These are phyloP conservation scores for Hypoxylon fuscum DNA, from an alignment of 495 filamentous ascomycete species.

Conservation along the genomic window DNA sequence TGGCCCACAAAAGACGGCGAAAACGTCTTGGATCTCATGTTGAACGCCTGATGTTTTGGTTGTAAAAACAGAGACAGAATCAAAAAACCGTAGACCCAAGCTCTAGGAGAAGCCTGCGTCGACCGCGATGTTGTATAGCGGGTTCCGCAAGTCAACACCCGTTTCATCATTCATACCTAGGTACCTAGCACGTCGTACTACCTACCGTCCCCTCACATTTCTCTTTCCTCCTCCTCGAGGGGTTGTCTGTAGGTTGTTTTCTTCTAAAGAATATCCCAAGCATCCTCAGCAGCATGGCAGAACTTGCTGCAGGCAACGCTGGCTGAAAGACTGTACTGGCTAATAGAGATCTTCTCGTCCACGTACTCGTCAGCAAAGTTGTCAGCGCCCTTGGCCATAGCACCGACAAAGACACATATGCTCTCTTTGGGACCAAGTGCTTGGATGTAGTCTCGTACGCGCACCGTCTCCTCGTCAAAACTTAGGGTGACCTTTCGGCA, in stretches of 20 bases:
- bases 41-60: constrained; percentile 83
- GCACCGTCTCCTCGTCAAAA: constrained; percentile 87
- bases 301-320: constrained; percentile 99
- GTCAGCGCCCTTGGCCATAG: constrained; percentile 96
- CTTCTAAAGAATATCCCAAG: constrained; percentile 87
- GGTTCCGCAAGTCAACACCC: constrained; percentile 38
- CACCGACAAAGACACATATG: constrained; percentile 95
- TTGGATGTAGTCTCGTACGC: constrained; percentile 87
- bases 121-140: constrained; percentile 61
- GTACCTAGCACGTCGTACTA: constrained; percentile 30
- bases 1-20: constrained; percentile 69
- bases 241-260: constrained; percentile 7
- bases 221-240: constrained; percentile 21
- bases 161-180: constrained; percentile 39
- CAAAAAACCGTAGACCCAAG: constrained; percentile 59
- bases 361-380: constrained; percentile 95
- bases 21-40: constrained; percentile 78
- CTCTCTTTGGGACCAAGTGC: constrained; percentile 82
- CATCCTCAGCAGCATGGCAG: constrained; percentile 97
- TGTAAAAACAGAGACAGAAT: constrained; percentile 79
- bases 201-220: constrained; percentile 29
- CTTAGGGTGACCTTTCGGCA: constrained; percentile 97
- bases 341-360: constrained; percentile 97
- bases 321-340: constrained; percentile 95
- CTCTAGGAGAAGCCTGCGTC: constrained; percentile 48